phyloP scores from a whole-genome alignment of 768 basidiomycete genomes.

The Amanita thiersii region DNA sequence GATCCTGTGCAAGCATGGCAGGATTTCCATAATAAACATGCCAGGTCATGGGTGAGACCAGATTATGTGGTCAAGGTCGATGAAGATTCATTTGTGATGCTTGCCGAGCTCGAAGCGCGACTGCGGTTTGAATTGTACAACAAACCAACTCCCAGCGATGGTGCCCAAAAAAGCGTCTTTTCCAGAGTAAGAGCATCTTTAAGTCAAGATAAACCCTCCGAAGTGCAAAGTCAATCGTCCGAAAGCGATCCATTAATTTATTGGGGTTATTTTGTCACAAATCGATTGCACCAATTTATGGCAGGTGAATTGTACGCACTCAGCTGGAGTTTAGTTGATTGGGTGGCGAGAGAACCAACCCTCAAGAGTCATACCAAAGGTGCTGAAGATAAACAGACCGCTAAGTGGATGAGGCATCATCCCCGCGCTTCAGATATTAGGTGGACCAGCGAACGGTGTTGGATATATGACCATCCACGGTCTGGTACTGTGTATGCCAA shows the following conservation, averaged over 20 bases:
- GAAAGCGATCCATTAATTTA: constrained; percentile 66
- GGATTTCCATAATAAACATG: constrained; percentile 33
- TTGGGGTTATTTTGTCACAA: constrained; percentile 88
- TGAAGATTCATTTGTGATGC: constrained; percentile 92
- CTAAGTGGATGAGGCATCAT: constrained; percentile 87
- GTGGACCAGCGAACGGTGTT: constrained; percentile 90
- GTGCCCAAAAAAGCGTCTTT: background rate
- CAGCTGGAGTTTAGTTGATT: constrained; percentile 81
- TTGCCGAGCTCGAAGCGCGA: constrained; percentile 89
- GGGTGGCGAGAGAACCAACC: constrained; percentile 69
- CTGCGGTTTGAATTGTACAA: constrained; percentile 68
- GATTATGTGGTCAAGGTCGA: constrained; percentile 93
- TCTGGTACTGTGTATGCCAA: constrained; percentile 78
- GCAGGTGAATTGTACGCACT: constrained; percentile 90
- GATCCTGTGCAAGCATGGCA: constrained; percentile 56
- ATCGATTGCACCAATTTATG: constrained; percentile 87
- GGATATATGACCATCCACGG: constrained; percentile 97
- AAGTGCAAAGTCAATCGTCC: too few relatives aligned
- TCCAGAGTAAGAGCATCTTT: too few relatives aligned
- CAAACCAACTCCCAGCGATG: constrained; percentile 19
- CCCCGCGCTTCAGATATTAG: constrained; percentile 71
- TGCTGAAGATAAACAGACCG: constrained; percentile 89
- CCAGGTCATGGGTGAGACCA: constrained; percentile 70
- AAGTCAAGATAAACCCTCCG: too few relatives aligned
- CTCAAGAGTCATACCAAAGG: constrained; percentile 65